Conservation (phyloP, 345 rosid genomes). For the Passiflora organensis region DNA sequence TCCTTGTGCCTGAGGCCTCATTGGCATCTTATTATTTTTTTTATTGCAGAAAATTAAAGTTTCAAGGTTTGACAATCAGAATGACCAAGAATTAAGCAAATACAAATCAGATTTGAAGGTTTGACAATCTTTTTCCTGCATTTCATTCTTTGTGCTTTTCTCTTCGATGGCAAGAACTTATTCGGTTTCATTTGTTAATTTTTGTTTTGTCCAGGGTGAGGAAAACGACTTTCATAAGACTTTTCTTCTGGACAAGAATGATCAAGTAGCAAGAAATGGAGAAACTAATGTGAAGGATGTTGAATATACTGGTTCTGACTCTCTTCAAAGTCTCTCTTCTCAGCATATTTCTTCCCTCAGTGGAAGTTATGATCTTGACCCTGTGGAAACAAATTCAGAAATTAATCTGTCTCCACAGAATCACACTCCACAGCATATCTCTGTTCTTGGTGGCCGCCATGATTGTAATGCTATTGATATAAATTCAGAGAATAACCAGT, state of each 20-base stretch:
- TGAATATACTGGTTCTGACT: conserved; percentile 29
- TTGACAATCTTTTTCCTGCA: no score
- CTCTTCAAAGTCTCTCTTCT: conserved; percentile 29
- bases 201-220: conserved; percentile 25
- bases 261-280: conserved; percentile 20
- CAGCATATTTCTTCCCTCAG: conserved; percentile 34
- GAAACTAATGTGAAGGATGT: conserved; percentile 23
- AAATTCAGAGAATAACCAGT: conserved; percentile 27
- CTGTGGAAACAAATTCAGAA: not conserved
- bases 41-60: no score
- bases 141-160: not conserved
- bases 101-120: conserved; percentile 16
- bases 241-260: conserved; percentile 26
- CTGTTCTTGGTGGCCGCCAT: conserved; percentile 29
- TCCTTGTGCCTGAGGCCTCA: no score
- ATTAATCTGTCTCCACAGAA: conserved; percentile 12
- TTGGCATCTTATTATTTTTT: no score
- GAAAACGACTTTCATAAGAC: conserved; percentile 23
- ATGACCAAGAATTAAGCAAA: conserved; percentile 11
- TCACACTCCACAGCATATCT: conserved; percentile 35
- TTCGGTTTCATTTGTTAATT: conserved; percentile 3
- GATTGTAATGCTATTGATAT: conserved; percentile 15
- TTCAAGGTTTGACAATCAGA: conserved; percentile 29
- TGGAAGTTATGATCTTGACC: conserved; percentile 27
- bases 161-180: not conserved